Base-by-base conservation (phyloP, 306 rosid species). In the Amphicarpaea edgeworthii region DNA sequence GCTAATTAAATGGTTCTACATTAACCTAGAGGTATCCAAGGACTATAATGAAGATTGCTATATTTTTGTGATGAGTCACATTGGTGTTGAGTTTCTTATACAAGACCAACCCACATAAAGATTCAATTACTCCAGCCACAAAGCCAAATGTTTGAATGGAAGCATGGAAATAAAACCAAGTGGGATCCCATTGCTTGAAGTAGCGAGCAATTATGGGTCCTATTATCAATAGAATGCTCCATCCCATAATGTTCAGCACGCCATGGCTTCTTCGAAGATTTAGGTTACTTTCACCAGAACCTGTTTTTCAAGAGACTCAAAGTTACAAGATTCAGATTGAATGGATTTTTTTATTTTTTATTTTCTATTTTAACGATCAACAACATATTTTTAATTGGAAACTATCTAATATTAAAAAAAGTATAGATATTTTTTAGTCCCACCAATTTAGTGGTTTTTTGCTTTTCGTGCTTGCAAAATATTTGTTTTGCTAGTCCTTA, bases 151-250 rank as follows among this genome's bases (percentile, higher is more conserved):
- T 6, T 68, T 82, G 86, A 28, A 82, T 20, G 8, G 80, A 82
- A 73, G 54, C 26, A n/a, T 82, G 83, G 19, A 82, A 12, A 60
- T 82, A 82, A 73, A 82, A 77, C 86, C 86, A 77, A 73, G 50
- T 50, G 23, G 86, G 80, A 40, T 82, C 83, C 83, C 83, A 58
- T 8, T 82, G 53, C 68, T 67, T 82, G 55, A 54, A 82, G 59
- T 77, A 53, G 7, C 86, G 61, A 2, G 55, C 76, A 49, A 73
- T 60, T 40, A 77, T 57, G 17, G 76, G 41, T 72, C 83, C 86
- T 47, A 77, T 67, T 24, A 77, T 72, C 79, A 78, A 59, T 6
- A 67, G 26, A 49, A 72, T 53, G 70, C 80, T 73, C 83, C 83
- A 77, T 58, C 80, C 79, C 11, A 15, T 46, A 6, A 78, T 60